Base-by-base conservation (phyloP, 2,329 filamentous ascomycete species). In the Calycina marina region DNA sequence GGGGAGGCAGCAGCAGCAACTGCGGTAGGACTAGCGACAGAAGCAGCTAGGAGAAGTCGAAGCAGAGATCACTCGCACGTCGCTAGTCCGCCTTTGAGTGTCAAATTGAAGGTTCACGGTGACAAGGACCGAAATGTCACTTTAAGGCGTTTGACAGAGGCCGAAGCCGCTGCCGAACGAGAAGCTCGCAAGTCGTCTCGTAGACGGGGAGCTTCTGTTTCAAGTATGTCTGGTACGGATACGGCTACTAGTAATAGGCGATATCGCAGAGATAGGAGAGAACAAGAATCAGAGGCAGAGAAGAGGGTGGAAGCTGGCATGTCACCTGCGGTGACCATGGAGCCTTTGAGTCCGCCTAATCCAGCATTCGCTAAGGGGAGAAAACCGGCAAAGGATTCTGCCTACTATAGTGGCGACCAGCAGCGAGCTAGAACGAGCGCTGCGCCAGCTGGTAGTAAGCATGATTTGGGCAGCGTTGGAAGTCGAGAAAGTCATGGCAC, bases 41-140 rank as follows among this genome's bases (percentile, higher is more conserved):
- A 64, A 24, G 50, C 55, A 17, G 35, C 42, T 11, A 34, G 47
- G 18, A 37, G 44, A 30, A 44, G 41, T 18, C 40, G 47, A 30
- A 39, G 35, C 11, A 31, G 41, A 12, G 30, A 38, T 16, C 34
- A 29, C 24, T 32, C 35, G 17, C 38, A 31, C 9, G 39, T 24
- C 6, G 4, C 50, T 4, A 63, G 61, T 43, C 58, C 61, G 18
- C 59, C 66, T 3, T 60, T 71, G 18, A 69, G 67, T 45, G 64
- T 76, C 36, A 72, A 69, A 48, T 55, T 76, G 35, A 69, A 67
- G 45, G 59, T 75, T 28, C 65, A 73, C 40, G 67, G 72, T 41
- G 70, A 77, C 43, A 62, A 61, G 18, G 65, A 72, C 37, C 59
- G 66, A 39, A 72, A 72, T 40, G 63, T 77, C 35, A 77, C 72